Percentiles rank a stretch among this genome's conserved stretches.
These are phyloP conservation scores for Eimeria brunetti DNA, from an alignment of 169 alveolate genomes.

Conservation along the genomic window DNA sequence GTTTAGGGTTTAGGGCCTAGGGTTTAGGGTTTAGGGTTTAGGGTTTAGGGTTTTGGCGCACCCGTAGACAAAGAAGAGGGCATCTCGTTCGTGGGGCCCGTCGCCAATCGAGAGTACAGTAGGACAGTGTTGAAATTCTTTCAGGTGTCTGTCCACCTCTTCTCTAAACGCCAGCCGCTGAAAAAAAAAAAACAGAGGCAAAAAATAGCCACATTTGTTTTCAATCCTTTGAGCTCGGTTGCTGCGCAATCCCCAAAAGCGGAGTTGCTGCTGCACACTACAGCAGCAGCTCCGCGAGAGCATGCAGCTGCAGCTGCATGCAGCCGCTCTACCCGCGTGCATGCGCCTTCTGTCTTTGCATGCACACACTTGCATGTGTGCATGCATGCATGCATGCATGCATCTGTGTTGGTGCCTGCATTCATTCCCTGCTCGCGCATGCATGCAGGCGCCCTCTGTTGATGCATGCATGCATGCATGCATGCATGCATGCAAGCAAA, in stretches of 20 bases:
- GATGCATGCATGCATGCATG: no score
- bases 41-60: neutral
- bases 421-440: no score
- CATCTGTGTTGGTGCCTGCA: neutral
- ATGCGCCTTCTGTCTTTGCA: no score
- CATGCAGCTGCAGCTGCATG: neutral
- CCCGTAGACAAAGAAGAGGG: constrained; percentile 41
- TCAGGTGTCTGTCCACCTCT: constrained; percentile 60
- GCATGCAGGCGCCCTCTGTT: no score
- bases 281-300: neutral
- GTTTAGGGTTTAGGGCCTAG: neutral
- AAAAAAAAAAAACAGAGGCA: neutral
- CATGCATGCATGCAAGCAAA: no score
- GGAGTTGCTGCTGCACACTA: neutral
- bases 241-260: no score
- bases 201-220: neutral
- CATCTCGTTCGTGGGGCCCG: constrained; percentile 63
- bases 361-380: neutral
- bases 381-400: neutral
- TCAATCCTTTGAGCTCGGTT: neutral
- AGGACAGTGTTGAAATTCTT: constrained; percentile 8
- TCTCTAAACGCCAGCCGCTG: constrained; percentile 46
- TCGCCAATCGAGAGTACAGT: constrained; percentile 36
- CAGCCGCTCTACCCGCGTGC: neutral
- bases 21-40: neutral